phyloP scores from a whole-genome alignment of 257 asterid species.

The Solanum paucissectum region DNA sequence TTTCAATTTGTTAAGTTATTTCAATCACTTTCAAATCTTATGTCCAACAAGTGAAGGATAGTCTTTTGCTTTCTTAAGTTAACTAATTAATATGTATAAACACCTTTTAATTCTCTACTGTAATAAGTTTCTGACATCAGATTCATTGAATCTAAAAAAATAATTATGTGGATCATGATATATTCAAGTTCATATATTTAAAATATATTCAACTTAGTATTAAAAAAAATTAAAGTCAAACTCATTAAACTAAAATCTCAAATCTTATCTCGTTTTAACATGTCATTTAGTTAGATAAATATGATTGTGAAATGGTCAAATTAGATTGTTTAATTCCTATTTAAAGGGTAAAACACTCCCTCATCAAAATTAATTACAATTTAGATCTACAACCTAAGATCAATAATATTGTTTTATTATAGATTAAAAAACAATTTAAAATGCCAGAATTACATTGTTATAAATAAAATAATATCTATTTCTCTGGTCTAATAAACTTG shows the following conservation, averaged over 20 bases:
- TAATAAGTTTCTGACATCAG: background rate
- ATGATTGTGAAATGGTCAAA: background rate
- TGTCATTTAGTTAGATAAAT: background rate
- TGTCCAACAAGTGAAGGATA: constrained; percentile 8
- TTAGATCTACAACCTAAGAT: background rate
- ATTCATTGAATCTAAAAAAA: background rate
- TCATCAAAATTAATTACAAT: background rate
- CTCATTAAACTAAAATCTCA: background rate
- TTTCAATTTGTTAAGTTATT: constrained; percentile 4
- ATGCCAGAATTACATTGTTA: background rate
- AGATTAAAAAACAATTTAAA: background rate
- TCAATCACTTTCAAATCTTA: constrained; percentile 22
- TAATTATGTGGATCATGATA: background rate
- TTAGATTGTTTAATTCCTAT: background rate
- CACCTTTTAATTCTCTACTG: background rate
- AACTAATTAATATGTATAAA: background rate
- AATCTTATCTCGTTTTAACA: background rate
- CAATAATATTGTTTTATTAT: background rate
- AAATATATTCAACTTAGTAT: background rate
- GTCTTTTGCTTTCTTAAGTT: constrained; percentile 31
- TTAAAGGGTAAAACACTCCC: background rate
- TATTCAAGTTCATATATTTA: background rate
- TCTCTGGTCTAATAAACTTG: background rate
- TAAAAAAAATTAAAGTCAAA: background rate
- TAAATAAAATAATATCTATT: background rate